Conservation (phyloP, 73 alveolate genomes). For the Blepharisma stoltei region DNA sequence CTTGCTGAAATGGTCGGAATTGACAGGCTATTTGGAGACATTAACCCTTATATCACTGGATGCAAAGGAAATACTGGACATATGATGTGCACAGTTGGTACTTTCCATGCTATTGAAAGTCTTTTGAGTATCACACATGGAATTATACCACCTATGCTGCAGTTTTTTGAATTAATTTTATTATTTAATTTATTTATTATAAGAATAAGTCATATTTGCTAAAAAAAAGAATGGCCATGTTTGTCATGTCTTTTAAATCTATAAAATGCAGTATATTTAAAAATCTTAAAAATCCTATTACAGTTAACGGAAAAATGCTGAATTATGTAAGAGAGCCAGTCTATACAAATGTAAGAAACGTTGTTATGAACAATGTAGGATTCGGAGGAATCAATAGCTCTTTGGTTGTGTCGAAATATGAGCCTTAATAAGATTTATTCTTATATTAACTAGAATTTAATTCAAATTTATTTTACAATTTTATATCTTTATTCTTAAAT, state of each 20-base stretch:
- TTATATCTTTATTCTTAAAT: too few relatives aligned
- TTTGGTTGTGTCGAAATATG: background rate
- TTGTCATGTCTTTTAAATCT: background rate
- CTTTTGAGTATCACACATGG: slow-evolving; percentile 27
- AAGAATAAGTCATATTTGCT: background rate
- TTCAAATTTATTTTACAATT: too few relatives aligned
- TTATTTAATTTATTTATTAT: too few relatives aligned
- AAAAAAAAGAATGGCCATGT: too few relatives aligned
- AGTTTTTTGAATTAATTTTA: too few relatives aligned
- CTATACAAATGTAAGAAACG: background rate
- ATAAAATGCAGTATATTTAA: background rate
- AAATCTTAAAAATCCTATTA: slow-evolving; percentile 8
- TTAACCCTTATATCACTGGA: slow-evolving; percentile 17
- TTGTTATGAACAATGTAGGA: slow-evolving; percentile 13
- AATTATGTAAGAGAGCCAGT: slow-evolving; percentile 7
- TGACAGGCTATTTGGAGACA: slow-evolving; percentile 38
- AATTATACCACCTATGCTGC: slow-evolving; percentile 32
- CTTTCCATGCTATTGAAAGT: slow-evolving; percentile 36
- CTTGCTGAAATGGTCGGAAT: slow-evolving; percentile 58
- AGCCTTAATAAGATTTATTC: background rate
- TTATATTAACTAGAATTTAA: too few relatives aligned
- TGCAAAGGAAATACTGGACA: slow-evolving; percentile 56
- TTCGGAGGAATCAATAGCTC: slow-evolving; percentile 7
- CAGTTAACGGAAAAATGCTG: background rate
- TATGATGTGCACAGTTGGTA: slow-evolving; percentile 45